phyloP scores from a whole-genome alignment of 2,329 filamentous ascomycete species.

The Beauveria australis region DNA sequence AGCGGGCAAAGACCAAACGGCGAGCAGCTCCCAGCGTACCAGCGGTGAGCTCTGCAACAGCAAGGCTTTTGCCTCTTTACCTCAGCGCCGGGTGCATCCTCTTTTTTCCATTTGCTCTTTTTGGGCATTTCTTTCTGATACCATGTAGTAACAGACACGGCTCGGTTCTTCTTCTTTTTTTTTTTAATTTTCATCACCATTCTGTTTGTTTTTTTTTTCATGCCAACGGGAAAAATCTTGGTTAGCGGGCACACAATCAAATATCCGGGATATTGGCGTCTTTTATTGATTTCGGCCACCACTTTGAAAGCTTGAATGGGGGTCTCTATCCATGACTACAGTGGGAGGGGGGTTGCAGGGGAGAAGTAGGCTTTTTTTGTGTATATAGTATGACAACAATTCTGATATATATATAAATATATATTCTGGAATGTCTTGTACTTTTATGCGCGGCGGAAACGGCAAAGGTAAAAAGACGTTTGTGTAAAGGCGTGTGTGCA shows the following conservation, averaged over 20 bases:
- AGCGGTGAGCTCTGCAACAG: constrained; percentile 21
- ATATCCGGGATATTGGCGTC: constrained; percentile 1
- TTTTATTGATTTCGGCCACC: neutral
- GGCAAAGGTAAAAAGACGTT: too few species aligned
- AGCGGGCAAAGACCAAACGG: constrained; percentile 9
- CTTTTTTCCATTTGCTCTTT: neutral
- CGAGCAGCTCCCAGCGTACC: constrained; percentile 33
- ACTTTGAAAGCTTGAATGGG: neutral
- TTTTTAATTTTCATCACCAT: neutral
- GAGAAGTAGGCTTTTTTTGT: neutral
- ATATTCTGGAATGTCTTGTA: neutral
- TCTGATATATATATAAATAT: neutral
- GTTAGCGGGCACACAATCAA: neutral
- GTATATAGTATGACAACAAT: neutral
- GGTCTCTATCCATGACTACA: neutral
- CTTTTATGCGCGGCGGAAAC: neutral
- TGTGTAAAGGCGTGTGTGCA: neutral
- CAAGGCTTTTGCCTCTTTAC: neutral
- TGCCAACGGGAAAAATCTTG: neutral
- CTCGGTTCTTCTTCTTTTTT: neutral
- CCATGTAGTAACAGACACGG: neutral
- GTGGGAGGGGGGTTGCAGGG: neutral
- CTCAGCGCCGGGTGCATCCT: too few species aligned
- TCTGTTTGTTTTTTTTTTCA: neutral
- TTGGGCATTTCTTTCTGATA: neutral